Percentiles rank a stretch among this genome's conserved stretches.
Conservation (phyloP, 2,329 filamentous ascomycete genomes). For the Westerdykella aurantiaca region DNA sequence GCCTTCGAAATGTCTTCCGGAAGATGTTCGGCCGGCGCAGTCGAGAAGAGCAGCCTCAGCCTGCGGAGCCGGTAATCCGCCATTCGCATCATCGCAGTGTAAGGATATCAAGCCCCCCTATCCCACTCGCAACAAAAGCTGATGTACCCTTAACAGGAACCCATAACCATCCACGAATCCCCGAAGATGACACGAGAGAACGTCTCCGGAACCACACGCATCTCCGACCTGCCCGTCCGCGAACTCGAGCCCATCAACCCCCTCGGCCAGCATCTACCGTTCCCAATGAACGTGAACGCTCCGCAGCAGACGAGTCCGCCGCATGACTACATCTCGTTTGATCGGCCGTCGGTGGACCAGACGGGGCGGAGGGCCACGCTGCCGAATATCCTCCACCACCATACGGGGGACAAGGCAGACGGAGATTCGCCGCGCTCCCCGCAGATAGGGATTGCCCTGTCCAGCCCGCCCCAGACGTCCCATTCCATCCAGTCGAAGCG, state of each 20-base stretch:
- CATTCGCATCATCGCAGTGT: conserved; percentile 35
- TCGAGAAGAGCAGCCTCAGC: conserved; percentile 20
- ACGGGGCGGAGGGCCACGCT: conserved; percentile 32
- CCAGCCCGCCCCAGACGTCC: conserved; percentile 20
- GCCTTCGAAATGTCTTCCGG: conserved; percentile 32
- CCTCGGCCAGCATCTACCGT: conserved; percentile 32
- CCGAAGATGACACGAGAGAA: conserved; percentile 16
- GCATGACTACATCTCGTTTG: conserved; percentile 32
- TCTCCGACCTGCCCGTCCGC: conserved; percentile 31
- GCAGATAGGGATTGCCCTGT: conserved; percentile 34
- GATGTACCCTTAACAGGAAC: not conserved
- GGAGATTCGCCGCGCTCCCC: conserved; percentile 19
- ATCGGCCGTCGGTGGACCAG: conserved; percentile 17
- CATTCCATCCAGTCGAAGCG: conserved; percentile 22
- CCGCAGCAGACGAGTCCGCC: conserved; percentile 31
- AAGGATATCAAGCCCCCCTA: conserved; percentile 8
- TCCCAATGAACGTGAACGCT: conserved; percentile 39
- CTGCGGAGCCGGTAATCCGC: conserved; percentile 10
- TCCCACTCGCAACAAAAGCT: not conserved
- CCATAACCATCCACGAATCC: conserved; percentile 6
- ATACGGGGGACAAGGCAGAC: conserved; percentile 8
- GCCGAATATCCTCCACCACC: conserved; percentile 23
- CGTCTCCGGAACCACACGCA: conserved; percentile 17
- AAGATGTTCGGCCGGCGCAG: conserved; percentile 36
- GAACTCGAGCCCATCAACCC: conserved; percentile 32